Percentiles rank a stretch among this genome's conserved stretches.
phyloP scores from a whole-genome alignment of 1,139 yeast species.

The Geotrichum klebahnii region DNA sequence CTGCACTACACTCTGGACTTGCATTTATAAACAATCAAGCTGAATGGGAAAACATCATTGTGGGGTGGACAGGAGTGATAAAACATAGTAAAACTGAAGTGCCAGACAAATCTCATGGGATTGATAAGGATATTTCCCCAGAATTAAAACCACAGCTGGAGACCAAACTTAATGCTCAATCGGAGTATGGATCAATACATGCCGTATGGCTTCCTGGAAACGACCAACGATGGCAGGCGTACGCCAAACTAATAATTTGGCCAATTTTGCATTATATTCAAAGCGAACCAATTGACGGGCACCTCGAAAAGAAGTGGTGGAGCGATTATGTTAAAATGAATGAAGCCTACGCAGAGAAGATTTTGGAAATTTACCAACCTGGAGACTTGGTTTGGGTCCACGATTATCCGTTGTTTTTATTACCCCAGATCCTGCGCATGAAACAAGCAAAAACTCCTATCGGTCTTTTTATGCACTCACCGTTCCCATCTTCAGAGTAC shows the following conservation, averaged over 20 bases:
- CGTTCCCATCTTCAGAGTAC: slow-evolving; percentile 95
- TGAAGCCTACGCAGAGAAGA: slow-evolving; percentile 80
- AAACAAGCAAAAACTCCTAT: slow-evolving; percentile 74
- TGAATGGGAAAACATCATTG: slow-evolving; percentile 80
- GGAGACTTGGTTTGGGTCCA: slow-evolving; percentile 96
- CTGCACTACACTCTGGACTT: slow-evolving; percentile 77
- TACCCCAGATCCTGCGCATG: slow-evolving; percentile 85
- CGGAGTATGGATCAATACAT: slow-evolving; percentile 45
- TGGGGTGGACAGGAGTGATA: slow-evolving; percentile 93
- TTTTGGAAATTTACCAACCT: slow-evolving; percentile 66
- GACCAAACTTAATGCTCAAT: slow-evolving; percentile 9
- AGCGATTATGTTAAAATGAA: slow-evolving; percentile 84
- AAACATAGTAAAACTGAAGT: slow-evolving; percentile 31
- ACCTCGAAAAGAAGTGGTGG: slow-evolving; percentile 78
- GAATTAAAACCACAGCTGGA: slow-evolving; percentile 25
- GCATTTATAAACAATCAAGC: slow-evolving; percentile 47
- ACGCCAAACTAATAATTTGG: slow-evolving; percentile 91
- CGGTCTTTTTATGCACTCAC: slow-evolving; percentile 60
- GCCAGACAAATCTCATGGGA: slow-evolving; percentile 18
- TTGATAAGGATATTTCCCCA: slow-evolving; percentile 16
- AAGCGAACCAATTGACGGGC: slow-evolving; percentile 63
- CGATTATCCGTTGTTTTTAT: slow-evolving; percentile 77
- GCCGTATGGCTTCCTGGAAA: slow-evolving; percentile 83
- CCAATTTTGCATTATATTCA: slow-evolving; percentile 91
- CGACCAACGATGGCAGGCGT: slow-evolving; percentile 72